These are phyloP conservation scores for Phanerodontia chrysosporium DNA, from an alignment of 768 basidiomycete genomes.

Conservation along the genomic window DNA sequence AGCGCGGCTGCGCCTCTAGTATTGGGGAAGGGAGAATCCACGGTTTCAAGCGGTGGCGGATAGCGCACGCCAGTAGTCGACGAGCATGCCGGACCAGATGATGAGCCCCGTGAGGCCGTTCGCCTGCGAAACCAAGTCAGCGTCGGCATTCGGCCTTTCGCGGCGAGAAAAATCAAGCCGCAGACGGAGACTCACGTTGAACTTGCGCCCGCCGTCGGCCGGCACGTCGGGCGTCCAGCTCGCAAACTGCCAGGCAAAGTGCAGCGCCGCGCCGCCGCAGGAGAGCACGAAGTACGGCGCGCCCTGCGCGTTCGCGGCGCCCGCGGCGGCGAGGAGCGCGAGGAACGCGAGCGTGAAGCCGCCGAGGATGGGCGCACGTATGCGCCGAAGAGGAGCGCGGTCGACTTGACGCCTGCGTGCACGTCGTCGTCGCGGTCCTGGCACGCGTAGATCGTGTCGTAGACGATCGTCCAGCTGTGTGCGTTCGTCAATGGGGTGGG, in stretches of 20 bases:
- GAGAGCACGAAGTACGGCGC: conserved; percentile 41
- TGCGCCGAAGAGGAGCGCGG: conserved; percentile 65
- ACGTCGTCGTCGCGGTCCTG: conserved; percentile 75
- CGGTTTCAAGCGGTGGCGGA: neutral
- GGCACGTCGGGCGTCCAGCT: conserved; percentile 41
- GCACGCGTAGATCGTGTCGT: conserved; percentile 74
- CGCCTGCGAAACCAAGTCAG: conserved; percentile 7
- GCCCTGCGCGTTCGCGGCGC: conserved; percentile 50
- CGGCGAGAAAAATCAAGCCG: neutral
- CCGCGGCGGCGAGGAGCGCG: conserved; percentile 45
- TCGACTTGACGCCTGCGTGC: conserved; percentile 70
- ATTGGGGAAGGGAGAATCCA: no score
- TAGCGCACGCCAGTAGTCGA: conserved; percentile 9
- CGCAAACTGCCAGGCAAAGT: conserved; percentile 44
- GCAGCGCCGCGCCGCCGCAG: conserved; percentile 39
- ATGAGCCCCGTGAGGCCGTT: conserved; percentile 15
- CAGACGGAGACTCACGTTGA: conserved; percentile 15
- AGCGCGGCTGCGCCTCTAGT: no score
- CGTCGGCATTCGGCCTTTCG: neutral
- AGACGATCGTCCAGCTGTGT: conserved; percentile 39
- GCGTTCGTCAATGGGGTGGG: neutral
- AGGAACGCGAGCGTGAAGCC: conserved; percentile 50
- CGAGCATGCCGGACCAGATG: conserved; percentile 11
- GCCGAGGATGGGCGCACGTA: conserved; percentile 56
- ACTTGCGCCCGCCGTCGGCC: conserved; percentile 45